These are phyloP conservation scores for Venturiaceae sp. DNA, from an alignment of 2,329 filamentous ascomycete genomes.

Conservation along the genomic window DNA sequence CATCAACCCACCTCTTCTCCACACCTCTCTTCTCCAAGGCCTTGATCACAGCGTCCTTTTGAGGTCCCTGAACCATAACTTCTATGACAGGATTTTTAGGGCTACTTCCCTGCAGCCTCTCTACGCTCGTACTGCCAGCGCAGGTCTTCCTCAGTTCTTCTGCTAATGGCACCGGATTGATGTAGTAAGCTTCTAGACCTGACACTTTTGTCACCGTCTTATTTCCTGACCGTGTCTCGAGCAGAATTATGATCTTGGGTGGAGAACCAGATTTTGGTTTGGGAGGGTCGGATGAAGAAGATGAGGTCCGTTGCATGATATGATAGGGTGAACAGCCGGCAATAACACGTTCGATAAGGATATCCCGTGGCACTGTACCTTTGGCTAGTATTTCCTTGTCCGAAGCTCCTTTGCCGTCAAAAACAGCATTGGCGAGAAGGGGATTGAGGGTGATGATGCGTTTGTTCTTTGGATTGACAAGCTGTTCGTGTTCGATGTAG, in stretches of 20 bases:
- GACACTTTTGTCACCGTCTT: conserved; percentile 56
- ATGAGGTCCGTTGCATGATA: conserved; percentile 42
- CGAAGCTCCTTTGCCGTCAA: conserved; percentile 35
- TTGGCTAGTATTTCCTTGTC: conserved; percentile 49
- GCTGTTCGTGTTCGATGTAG: conserved; percentile 49
- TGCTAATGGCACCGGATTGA: conserved; percentile 49
- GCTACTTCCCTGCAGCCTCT: conserved; percentile 47
- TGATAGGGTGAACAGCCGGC: conserved; percentile 47
- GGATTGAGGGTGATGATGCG: conserved; percentile 53
- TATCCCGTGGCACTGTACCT: conserved; percentile 49
- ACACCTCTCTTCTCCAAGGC: conserved; percentile 51
- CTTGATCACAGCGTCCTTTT: conserved; percentile 50
- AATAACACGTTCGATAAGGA: conserved; percentile 49
- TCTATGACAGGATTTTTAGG: conserved; percentile 57
- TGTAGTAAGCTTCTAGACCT: conserved; percentile 51
- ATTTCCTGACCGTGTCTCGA: conserved; percentile 56
- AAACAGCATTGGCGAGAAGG: conserved; percentile 52
- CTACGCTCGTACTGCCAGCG: conserved; percentile 57
- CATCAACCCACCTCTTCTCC: conserved; percentile 48
- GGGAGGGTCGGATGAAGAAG: conserved; percentile 26
- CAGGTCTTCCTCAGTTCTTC: conserved; percentile 59
- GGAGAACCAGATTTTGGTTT: conserved; percentile 53
- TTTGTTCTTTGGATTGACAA: conserved; percentile 48
- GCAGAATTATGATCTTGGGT: conserved; percentile 48
- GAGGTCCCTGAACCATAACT: conserved; percentile 58